Base-by-base conservation (phyloP, 225 moss, liverwort and hornwort species). In the Polytrichum commune region DNA sequence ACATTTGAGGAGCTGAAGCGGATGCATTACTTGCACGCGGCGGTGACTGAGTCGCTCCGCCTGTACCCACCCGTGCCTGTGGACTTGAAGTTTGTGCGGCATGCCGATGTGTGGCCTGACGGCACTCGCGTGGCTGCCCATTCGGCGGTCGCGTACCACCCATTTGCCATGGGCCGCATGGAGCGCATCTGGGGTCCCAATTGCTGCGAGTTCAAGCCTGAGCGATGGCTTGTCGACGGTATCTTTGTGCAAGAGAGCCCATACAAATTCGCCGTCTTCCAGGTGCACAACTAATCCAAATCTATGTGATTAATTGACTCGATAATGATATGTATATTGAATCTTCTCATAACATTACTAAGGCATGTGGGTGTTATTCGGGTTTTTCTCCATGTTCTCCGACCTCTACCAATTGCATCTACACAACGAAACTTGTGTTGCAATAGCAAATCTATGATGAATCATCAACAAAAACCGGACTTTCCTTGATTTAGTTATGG, bases 151-250 rank as follows among this genome's bases (percentile, higher is more conserved):
- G 72, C n/a, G 2, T 87, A 71, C 27, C 79, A 77, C 62, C 81
- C 78, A 4, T 84, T 72, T 23, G 75, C 76, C 18, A 83, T 87
- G 83, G 87, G 74, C 27, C 71, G 85, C 30, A 65, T 81, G 83
- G 83, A 79, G 67, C 35, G 68, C 29, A 63, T 87, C 30, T 83
- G 87, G 83, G 87, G 83, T 7, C 53, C 73, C 9, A 83, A 87
- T 71, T 76, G 68, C 65, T 53, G 71, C 27, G 67, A 78, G 9
- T 90, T 77, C 54, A 78, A 74, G 63, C 70, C 64, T 10, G 76
- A 82, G 55, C 72, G 73, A 27, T 82, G 78, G 71, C 54, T 75
- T 3, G 19, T 72, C 20, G 68, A 71, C 19, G 84, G 79, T 23
- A 60, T 53, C 0, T 82, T 80, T n/a, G 67, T 75, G 5, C 63